Conservation (phyloP, 1,139 yeast species). For the Pneumocystis oryctolagi region DNA sequence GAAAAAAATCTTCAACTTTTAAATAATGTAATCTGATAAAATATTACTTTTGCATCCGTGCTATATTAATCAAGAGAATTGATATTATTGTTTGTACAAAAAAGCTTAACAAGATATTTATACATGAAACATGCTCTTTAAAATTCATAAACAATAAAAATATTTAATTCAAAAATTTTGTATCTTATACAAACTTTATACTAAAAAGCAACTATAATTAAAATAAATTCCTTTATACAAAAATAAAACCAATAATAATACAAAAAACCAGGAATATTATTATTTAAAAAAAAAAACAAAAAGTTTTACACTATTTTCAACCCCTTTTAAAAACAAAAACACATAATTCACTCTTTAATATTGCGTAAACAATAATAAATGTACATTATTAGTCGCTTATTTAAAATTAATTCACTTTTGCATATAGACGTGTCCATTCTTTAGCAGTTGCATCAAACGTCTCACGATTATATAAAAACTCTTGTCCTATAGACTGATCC, state of each 20-base stretch:
- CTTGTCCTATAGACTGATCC: conserved; percentile 73
- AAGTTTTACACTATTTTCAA: not conserved
- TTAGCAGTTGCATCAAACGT: conserved; percentile 11
- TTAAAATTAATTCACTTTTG: conserved; percentile 31
- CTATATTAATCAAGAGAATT: no score
- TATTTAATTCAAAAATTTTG: not conserved
- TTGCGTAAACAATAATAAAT: not conserved
- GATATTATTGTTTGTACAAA: no score
- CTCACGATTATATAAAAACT: conserved; percentile 27
- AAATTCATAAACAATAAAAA: not conserved
- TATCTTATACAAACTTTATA: not conserved
- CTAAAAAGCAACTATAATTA: not conserved
- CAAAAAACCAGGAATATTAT: not conserved
- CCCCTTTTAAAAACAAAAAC: not conserved
- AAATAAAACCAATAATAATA: not conserved
- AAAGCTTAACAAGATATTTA: no score
- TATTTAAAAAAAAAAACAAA: not conserved
- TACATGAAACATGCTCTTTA: no score
- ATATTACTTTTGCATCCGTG: no score
- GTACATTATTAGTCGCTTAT: not conserved
- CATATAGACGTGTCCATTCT: conserved; percentile 17
- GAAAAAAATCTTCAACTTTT: not conserved
- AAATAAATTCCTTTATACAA: not conserved
- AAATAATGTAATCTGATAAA: no score
- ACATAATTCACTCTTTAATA: not conserved